These are phyloP conservation scores for Ascochyta lentis DNA, from an alignment of 2,329 filamentous ascomycete species.

Conservation along the genomic window DNA sequence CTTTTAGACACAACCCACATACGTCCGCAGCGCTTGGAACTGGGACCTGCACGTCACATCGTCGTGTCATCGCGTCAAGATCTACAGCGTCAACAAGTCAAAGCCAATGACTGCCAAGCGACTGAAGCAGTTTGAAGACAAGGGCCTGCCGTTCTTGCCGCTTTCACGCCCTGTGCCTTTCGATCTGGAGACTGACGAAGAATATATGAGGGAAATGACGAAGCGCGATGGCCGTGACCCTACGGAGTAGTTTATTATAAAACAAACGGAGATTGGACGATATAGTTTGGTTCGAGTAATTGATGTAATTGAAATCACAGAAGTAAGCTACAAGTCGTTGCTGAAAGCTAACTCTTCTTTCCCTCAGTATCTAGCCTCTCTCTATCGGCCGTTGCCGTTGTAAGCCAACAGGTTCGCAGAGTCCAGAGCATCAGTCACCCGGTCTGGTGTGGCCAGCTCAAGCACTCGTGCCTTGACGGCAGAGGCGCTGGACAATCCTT, in stretches of 20 bases:
- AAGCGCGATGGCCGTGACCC: slow-evolving; percentile 29
- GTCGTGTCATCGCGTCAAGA: slow-evolving; percentile 63
- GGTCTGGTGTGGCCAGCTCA: slow-evolving; percentile 25
- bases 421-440: slow-evolving; percentile 30
- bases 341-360: not conserved
- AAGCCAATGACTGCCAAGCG: slow-evolving; percentile 57
- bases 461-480: slow-evolving; percentile 30
- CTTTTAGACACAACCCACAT: slow-evolving; percentile 51
- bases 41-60: slow-evolving; percentile 72
- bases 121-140: slow-evolving; percentile 60
- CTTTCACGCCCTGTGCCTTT: slow-evolving; percentile 63
- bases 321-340: too few relatives aligned
- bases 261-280: not conserved
- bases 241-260: not conserved
- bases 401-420: slow-evolving; percentile 37
- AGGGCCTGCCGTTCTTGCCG: slow-evolving; percentile 57
- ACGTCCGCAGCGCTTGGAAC: slow-evolving; percentile 59
- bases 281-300: not conserved
- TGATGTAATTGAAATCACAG: not conserved
- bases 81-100: slow-evolving; percentile 66
- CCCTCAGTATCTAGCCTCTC: not conserved
- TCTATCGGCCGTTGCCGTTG: slow-evolving; percentile 32
- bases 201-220: slow-evolving; percentile 55
- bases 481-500: slow-evolving; percentile 39
- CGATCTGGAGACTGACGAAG: slow-evolving; percentile 57